These are phyloP conservation scores for Rosa rugosa DNA, from an alignment of 306 rosid genomes.

Conservation along the genomic window DNA sequence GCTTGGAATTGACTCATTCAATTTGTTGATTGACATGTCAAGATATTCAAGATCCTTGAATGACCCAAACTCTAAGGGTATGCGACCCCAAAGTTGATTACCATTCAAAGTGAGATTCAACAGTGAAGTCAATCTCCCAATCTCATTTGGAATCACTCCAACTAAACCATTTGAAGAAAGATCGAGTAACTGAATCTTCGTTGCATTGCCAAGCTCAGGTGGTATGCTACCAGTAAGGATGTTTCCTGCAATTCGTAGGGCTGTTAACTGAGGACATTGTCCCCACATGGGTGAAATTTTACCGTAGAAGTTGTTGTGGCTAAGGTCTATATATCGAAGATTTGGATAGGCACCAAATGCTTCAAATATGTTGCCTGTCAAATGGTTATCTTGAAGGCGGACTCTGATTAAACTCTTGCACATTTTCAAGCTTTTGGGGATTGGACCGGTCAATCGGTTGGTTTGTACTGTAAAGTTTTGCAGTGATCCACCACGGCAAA, in stretches of 20 bases:
- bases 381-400: conserved; percentile 33
- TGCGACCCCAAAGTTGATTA: conserved; percentile 17
- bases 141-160: conserved; percentile 15
- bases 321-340: conserved; percentile 28
- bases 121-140: conserved; percentile 12
- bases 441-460: conserved; percentile 31
- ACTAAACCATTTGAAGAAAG: conserved; percentile 1
- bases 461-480: conserved; percentile 20
- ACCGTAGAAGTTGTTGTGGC: conserved; percentile 37
- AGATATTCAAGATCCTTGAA: conserved; percentile 12
- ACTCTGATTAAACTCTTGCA: conserved; percentile 33
- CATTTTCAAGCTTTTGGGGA: conserved; percentile 30
- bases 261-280: conserved; percentile 21
- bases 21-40: conserved; percentile 20
- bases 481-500: conserved; percentile 12
- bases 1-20: conserved; percentile 29
- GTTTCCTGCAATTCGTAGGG: conserved; percentile 26
- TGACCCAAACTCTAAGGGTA: conserved; percentile 20
- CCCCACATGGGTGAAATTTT: conserved; percentile 30
- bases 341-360: conserved; percentile 40
- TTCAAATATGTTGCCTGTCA: conserved; percentile 35
- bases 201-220: conserved; percentile 28
- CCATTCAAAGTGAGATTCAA: not conserved
- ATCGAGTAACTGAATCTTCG: not conserved
- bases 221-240: conserved; percentile 29